A percentile compares a stretch with the other conserved stretches of the same genome.
Evolutionary conservation across 371 early-diverging fungal species (phyloP).

Genomic region (Mucor mucedo): DNA sequence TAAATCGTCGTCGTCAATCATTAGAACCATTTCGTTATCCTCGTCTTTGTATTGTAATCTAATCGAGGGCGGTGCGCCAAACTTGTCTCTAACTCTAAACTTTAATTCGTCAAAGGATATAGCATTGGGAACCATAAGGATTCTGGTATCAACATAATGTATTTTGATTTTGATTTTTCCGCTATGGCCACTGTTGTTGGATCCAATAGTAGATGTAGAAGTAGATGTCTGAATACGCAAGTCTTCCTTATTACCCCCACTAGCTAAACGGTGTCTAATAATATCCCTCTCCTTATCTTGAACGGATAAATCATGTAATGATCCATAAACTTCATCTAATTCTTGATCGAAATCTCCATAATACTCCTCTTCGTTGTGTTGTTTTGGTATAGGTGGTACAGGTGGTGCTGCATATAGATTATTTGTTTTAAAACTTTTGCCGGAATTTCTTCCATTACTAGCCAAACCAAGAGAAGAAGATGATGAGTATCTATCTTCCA

Average conservation of each 20-base stretch:
- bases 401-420: slow-evolving; percentile 38
- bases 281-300: slow-evolving; percentile 18
- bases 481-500: slow-evolving; percentile 43
- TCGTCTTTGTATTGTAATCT: slow-evolving; percentile 88
- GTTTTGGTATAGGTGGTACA: slow-evolving; percentile 40
- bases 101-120: slow-evolving; percentile 68
- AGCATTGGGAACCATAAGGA: slow-evolving; percentile 66
- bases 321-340: slow-evolving; percentile 43
- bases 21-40: slow-evolving; percentile 83
- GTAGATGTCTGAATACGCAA: slow-evolving; percentile 23
- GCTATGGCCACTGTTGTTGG: slow-evolving; percentile 12
- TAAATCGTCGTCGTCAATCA: slow-evolving; percentile 93
- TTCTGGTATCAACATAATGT: slow-evolving; percentile 77
- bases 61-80: slow-evolving; percentile 50
- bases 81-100: slow-evolving; percentile 71
- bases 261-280: slow-evolving; percentile 16
- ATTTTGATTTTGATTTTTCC: slow-evolving; percentile 77
- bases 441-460: slow-evolving; percentile 20
- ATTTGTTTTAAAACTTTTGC: slow-evolving; percentile 21
- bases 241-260: slow-evolving; percentile 9
- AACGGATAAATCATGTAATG: slow-evolving; percentile 27
- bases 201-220: slow-evolving; percentile 30
- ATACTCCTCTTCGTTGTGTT: slow-evolving; percentile 12
- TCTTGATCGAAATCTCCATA: slow-evolving; percentile 40
- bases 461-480: slow-evolving; percentile 18